Evolutionary conservation across 2,329 filamentous ascomycete species (phyloP), one percentile per base, ranked within the genome.

Genomic region (Colletotrichum navitas): DNA sequence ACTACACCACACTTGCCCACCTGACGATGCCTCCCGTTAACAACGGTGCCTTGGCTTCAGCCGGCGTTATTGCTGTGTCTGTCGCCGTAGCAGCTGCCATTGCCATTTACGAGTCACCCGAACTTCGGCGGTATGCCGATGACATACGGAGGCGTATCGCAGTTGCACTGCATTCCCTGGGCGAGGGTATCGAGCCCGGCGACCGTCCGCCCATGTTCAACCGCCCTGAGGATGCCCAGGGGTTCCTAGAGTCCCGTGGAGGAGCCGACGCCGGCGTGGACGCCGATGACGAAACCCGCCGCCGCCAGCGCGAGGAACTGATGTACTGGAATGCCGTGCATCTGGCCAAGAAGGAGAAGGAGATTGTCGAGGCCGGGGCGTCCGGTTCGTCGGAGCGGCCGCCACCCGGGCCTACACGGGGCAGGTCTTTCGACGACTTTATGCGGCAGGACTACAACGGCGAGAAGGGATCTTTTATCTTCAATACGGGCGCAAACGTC

Each of bases 141-240:
- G 87, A 91, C 77, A 82, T 91, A 69, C 88, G 89, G 71, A 86
- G 89, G 71, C 86, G 88, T 72, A 88, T 92, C 76, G 88, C 89
- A 74, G 77, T 90, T 51, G 88, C 89, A 60, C 80, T 91, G 18
- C 87, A 90, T 76, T 84, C 86, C 12, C 83, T 91, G 36, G 87
- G 89, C 70, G 88, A 91, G 68, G 85, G 84, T 74, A 85, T 90
- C 78, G 82, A 84, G 58, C 85, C 87, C 4, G 66, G 68, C 67
- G 78, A 80, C 52, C 80, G 82, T 39, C 82, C 88, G 74, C 90
- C 90, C 68, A 80, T 87, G 36, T 91, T 91, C 80, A 92, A 92
- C 78, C 83, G 90, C 16, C 90, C 90, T 63, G 90, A 92, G 78
- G 90, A 92, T 79, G 89, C 89, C 68, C 86, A 91, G 66, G 90